These are phyloP conservation scores for Citrullus mucosospermus DNA, from an alignment of 306 rosid species.

Conservation along the genomic window DNA sequence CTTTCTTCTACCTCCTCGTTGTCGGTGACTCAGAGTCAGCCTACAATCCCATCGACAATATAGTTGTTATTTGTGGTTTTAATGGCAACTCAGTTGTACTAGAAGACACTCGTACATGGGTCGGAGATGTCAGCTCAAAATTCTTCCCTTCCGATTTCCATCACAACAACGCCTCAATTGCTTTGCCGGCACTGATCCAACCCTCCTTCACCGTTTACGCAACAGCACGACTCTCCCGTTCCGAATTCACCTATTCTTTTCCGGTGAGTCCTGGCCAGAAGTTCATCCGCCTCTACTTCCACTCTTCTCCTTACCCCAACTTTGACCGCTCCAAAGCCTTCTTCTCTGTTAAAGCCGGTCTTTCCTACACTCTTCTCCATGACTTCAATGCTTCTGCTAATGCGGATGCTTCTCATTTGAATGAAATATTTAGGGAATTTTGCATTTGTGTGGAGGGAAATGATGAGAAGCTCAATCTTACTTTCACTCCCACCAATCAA, in stretches of 20 bases:
- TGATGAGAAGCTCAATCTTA: neutral
- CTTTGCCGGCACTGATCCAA: neutral
- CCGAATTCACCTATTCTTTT: neutral
- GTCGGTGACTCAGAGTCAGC: neutral
- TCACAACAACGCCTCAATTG: neutral
- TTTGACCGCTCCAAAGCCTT: neutral
- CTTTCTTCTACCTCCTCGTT: neutral
- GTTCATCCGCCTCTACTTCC: conserved; percentile 17
- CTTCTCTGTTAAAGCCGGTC: conserved; percentile 6
- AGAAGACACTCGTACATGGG: neutral
- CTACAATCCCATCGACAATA: conserved; percentile 1
- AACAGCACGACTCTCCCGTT: neutral
- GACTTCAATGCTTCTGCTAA: conserved; percentile 10
- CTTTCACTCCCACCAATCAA: conserved; percentile 8
- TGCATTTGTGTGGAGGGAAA: neutral
- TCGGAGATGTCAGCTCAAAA: conserved; percentile 3
- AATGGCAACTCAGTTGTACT: neutral
- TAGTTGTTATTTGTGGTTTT: conserved; percentile 7
- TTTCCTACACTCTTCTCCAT: conserved; percentile 4
- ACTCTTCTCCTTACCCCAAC: conserved; percentile 5
- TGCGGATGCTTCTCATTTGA: neutral
- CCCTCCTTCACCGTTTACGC: neutral
- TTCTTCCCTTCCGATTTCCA: neutral
- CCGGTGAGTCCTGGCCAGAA: conserved; percentile 5
- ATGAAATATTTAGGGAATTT: conserved; percentile 5